Evolutionary conservation across 805 yeast species (phyloP), one percentile per base, ranked within the genome.

Genomic region (Myxozyma neotropica): DNA sequence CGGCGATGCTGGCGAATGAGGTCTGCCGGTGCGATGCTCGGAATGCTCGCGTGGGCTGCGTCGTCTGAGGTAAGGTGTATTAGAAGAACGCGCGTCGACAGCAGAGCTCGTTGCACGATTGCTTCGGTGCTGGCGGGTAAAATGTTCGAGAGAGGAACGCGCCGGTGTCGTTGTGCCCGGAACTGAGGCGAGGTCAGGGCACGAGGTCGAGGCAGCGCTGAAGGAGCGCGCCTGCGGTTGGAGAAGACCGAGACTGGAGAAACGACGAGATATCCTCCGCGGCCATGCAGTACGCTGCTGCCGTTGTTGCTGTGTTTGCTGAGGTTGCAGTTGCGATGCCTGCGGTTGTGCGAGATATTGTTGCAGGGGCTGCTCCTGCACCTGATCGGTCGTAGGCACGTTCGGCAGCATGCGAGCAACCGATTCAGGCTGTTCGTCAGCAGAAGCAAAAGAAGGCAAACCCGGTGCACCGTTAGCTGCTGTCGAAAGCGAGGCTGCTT

Each of bases 261-360:
- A 40, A 26, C 48, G 58, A n/a, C 56, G 42, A 7, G 59, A 54
- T 6, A 55, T 44, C 23, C 63, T 45, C 4, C 59, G 55, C 13
- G 56, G 52, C 26, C 43, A 38, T 3, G 53, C 26, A 13, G 54
- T 29, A 27, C 36, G 38, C 2, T 19, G 27, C 40, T 42, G 46
- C 26, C 17, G 39, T 1, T 24, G 43, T 26, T 42, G 48, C 29
- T 23, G 55, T 2, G 21, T 36, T 15, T 13, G 43, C 19, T 19
- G 53, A 13, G 23, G 43, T 21, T 23, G 44, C 21, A 35, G 43
- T 13, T 29, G 50, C n/a, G 4, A 39, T 17, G 21, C 19, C 21
- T 24, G 12, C 12, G 35, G 24, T 17, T 17, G 51, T 15, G 27
- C n/a, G 24, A 35, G 3, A 13, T n/a, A 4, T 19, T 38, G 43